These are phyloP conservation scores for Fusarium buharicum DNA, from an alignment of 2,329 filamentous ascomycete species.

Conservation along the genomic window DNA sequence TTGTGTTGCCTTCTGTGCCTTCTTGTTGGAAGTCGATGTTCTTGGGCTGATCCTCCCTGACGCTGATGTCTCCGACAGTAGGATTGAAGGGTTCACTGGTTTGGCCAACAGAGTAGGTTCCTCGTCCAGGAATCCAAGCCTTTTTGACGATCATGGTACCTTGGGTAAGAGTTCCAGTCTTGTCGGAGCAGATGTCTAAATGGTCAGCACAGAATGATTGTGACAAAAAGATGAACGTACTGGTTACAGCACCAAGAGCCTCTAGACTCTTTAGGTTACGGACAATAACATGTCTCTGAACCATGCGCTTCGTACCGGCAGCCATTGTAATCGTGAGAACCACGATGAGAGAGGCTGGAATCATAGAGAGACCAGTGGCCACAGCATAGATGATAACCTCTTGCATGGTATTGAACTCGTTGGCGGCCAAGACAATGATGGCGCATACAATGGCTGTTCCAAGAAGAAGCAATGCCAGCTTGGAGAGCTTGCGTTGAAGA, in stretches of 20 bases:
- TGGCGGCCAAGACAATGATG: conserved; percentile 75
- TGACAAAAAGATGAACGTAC: conserved; percentile 37
- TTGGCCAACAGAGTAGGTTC: conserved; percentile 58
- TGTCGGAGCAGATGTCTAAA: conserved; percentile 65
- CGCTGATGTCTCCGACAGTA: conserved; percentile 58
- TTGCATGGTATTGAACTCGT: conserved; percentile 61
- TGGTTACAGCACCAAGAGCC: conserved; percentile 67
- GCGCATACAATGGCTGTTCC: conserved; percentile 73
- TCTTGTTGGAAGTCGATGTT: conserved; percentile 47
- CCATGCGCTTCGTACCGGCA: conserved; percentile 64
- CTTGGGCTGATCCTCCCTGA: conserved; percentile 52
- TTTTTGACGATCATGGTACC: conserved; percentile 66
- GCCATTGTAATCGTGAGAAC: conserved; percentile 71
- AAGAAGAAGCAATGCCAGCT: conserved; percentile 73
- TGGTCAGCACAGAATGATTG: conserved; percentile 19
- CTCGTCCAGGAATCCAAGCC: conserved; percentile 61
- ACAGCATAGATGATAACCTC: conserved; percentile 69
- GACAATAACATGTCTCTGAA: conserved; percentile 63
- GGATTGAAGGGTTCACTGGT: conserved; percentile 69
- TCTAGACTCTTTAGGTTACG: conserved; percentile 63
- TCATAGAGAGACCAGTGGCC: conserved; percentile 60
- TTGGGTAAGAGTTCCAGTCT: conserved; percentile 65
- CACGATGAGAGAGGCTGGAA: conserved; percentile 59
- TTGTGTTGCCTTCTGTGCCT: conserved; percentile 43
- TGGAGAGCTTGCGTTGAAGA: conserved; percentile 73